phyloP scores from a whole-genome alignment of 2,329 filamentous ascomycete genomes.

The Xylaria sp. region DNA sequence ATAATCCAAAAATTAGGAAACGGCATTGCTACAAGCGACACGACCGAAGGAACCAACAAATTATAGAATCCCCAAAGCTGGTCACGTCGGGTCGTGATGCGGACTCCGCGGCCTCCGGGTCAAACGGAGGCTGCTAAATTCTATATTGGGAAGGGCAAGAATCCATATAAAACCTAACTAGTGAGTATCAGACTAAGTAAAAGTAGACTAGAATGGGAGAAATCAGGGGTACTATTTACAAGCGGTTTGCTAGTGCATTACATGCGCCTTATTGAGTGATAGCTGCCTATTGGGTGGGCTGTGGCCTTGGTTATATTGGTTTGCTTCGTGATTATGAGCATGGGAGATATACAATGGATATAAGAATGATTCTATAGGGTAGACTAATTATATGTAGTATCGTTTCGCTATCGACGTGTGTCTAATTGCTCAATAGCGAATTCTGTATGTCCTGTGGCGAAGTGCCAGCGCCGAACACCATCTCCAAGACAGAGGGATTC shows the following conservation, averaged over 20 bases:
- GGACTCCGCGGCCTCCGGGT: constrained; percentile 16
- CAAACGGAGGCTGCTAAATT: background rate
- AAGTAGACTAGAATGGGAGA: too few relatives aligned
- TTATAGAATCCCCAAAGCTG: too few relatives aligned
- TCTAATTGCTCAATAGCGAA: background rate
- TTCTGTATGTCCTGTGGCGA: background rate
- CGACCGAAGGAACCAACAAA: too few relatives aligned
- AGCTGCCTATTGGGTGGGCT: background rate
- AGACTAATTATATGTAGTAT: background rate
- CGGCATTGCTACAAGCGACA: too few relatives aligned
- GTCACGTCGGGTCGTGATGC: constrained; percentile 9
- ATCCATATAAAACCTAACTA: too few relatives aligned
- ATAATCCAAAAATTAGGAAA: too few relatives aligned
- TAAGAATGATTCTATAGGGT: background rate
- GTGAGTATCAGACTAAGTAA: background rate
- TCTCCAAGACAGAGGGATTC: background rate
- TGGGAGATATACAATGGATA: too few relatives aligned
- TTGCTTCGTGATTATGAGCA: too few relatives aligned
- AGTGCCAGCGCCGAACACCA: background rate
- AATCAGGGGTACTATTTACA: too few relatives aligned
- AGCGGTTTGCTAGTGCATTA: background rate
- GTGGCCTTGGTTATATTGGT: too few relatives aligned
- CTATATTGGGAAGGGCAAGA: background rate
- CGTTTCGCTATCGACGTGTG: too few relatives aligned
- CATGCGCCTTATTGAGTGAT: background rate